These are phyloP conservation scores for Leucocoprinus gongylophorus DNA, from an alignment of 1,284 basidiomycete species.

Conservation along the genomic window DNA sequence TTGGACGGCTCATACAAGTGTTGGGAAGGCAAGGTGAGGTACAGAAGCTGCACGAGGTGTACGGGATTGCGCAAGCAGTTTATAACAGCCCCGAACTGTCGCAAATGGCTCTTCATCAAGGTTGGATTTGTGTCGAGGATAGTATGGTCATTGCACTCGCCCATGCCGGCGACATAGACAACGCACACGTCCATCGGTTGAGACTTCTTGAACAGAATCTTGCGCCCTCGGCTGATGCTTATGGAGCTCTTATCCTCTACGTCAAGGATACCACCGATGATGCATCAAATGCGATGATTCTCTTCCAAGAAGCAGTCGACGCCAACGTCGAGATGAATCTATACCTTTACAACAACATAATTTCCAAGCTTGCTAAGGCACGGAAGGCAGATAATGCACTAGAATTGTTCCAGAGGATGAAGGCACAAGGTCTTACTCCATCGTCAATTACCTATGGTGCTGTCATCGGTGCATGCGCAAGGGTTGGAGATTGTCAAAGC, in stretches of 20 bases:
- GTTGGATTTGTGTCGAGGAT: slow-evolving; percentile 81
- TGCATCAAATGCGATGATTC: slow-evolving; percentile 74
- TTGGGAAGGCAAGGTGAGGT: slow-evolving; percentile 61
- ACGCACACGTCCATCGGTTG: slow-evolving; percentile 75
- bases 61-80: slow-evolving; percentile 63
- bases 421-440: slow-evolving; percentile 57
- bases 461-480: slow-evolving; percentile 89
- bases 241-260: slow-evolving; percentile 81
- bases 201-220: slow-evolving; percentile 73
- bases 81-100: slow-evolving; percentile 39
- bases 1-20: slow-evolving; percentile 61
- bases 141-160: slow-evolving; percentile 83
- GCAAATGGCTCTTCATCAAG: slow-evolving; percentile 45
- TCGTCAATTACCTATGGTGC: slow-evolving; percentile 94
- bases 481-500: slow-evolving; percentile 83
- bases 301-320: slow-evolving; percentile 76
- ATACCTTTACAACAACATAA: slow-evolving; percentile 93
- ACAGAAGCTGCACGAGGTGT: slow-evolving; percentile 58
- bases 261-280: slow-evolving; percentile 94
- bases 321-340: slow-evolving; percentile 71
- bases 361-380: slow-evolving; percentile 89
- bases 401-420: slow-evolving; percentile 82
- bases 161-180: slow-evolving; percentile 72
- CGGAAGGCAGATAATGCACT: slow-evolving; percentile 86
- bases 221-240: slow-evolving; percentile 82